A percentile compares a stretch with the other conserved stretches of the same genome.
Evolutionary conservation across 208 protist genomes (phyloP).

Genomic region (Leishmania mexicana): DNA sequence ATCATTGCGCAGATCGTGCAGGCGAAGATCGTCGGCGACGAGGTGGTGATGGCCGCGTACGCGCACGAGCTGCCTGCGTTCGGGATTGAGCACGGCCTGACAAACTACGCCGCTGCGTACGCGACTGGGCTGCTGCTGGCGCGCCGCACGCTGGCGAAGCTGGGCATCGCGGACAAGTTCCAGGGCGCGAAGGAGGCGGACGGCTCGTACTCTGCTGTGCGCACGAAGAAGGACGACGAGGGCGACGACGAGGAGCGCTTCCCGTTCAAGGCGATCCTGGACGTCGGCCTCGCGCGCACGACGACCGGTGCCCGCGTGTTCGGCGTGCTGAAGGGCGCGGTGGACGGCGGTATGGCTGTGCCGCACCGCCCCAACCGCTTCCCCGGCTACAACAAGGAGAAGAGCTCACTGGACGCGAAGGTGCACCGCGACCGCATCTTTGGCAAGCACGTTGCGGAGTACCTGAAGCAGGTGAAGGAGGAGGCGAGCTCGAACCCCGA

Average conservation of each 20-base stretch:
- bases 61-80: constrained; percentile 97
- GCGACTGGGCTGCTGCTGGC: constrained; percentile 97
- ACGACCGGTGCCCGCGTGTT: constrained; percentile 97
- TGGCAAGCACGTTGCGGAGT: constrained; percentile 97
- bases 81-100: constrained; percentile 96
- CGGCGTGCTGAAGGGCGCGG: constrained; percentile 95
- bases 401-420: constrained; percentile 90
- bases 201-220: constrained; percentile 82
- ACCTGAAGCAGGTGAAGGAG: constrained; percentile 97
- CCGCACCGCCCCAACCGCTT: constrained; percentile 97
- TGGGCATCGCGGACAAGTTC: constrained; percentile 95
- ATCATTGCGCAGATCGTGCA: constrained; percentile 98
- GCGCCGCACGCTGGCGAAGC: constrained; percentile 96
- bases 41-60: constrained; percentile 96
- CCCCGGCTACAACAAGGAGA: constrained; percentile 95
- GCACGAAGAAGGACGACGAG: constrained; percentile 80
- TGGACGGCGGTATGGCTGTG: constrained; percentile 98
- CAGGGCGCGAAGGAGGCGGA: constrained; percentile 91
- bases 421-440: constrained; percentile 96
- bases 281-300: constrained; percentile 97
- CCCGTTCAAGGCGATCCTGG: constrained; percentile 98
- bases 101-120: constrained; percentile 98
- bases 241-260: constrained; percentile 85
- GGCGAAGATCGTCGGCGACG: constrained; percentile 96
- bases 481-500: constrained; percentile 88